Percentiles rank a stretch among this genome's conserved stretches.
These are phyloP conservation scores for Blastocystis hominis DNA, from an alignment of 352 stramenopile species.

Conservation along the genomic window DNA sequence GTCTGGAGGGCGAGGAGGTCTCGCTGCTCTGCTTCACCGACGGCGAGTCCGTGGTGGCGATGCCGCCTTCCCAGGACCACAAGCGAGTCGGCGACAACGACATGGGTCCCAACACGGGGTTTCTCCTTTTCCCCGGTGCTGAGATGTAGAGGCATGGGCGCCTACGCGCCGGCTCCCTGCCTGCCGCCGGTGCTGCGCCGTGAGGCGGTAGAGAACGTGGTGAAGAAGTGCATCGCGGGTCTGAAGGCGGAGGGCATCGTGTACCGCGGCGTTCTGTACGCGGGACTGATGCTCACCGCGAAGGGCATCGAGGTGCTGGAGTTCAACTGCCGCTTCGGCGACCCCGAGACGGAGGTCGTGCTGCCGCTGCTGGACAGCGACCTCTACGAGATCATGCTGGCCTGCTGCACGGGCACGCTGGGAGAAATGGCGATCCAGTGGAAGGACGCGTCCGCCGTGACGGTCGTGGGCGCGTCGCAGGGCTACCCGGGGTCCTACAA, in stretches of 20 bases:
- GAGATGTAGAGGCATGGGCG: conserved; percentile 82
- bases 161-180: conserved; percentile 89
- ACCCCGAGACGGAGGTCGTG: conserved; percentile 96
- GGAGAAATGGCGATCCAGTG: conserved; percentile 75
- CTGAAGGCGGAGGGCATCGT: conserved; percentile 85
- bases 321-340: conserved; percentile 98
- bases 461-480: conserved; percentile 86
- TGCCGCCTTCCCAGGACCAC: conserved; percentile 95
- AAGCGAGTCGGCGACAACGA: conserved; percentile 94
- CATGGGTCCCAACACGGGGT: conserved; percentile 90
- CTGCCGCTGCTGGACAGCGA: conserved; percentile 87
- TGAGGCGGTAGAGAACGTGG: conserved; percentile 72
- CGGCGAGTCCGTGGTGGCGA: conserved; percentile 82
- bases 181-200: conserved; percentile 80
- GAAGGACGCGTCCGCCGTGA: conserved; percentile 78
- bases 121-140: background rate
- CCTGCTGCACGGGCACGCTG: conserved; percentile 76
- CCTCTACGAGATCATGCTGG: conserved; percentile 89
- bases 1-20: conserved; percentile 85
- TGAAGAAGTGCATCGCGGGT: conserved; percentile 70
- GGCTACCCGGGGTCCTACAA: conserved; percentile 94
- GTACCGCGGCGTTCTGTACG: conserved; percentile 96
- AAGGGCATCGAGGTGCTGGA: conserved; percentile 84
- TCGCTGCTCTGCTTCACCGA: conserved; percentile 93
- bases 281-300: conserved; percentile 89